These are phyloP conservation scores for Diaporthe velutina DNA, from an alignment of 2,329 filamentous ascomycete species.

Conservation along the genomic window DNA sequence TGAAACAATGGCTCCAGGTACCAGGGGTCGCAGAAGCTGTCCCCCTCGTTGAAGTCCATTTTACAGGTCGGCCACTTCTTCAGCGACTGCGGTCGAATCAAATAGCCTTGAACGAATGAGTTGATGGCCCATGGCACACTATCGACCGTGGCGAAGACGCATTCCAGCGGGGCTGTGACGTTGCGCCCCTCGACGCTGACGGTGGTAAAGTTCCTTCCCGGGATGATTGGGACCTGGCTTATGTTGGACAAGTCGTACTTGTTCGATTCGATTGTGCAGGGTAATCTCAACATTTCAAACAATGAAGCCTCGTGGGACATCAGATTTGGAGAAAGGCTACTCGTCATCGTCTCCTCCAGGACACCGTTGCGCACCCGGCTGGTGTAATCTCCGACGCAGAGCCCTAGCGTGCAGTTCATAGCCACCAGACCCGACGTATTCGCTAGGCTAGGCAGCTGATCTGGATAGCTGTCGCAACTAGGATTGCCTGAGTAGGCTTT, in stretches of 20 bases:
- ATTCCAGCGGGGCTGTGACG: neutral
- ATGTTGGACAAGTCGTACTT: neutral
- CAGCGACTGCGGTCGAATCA: too few species aligned
- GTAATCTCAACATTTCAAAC: neutral
- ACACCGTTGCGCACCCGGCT: neutral
- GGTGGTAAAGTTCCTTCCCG: neutral
- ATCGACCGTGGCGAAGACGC: neutral
- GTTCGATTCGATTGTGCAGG: neutral
- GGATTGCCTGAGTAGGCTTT: accelerated
- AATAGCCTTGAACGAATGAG: too few species aligned
- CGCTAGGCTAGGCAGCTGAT: neutral
- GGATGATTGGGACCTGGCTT: neutral
- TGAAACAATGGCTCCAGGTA: neutral
- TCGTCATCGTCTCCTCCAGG: neutral
- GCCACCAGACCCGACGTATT: neutral
- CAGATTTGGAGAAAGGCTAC: neutral
- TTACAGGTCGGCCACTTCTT: neutral
- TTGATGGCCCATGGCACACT: neutral
- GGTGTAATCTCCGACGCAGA: neutral
- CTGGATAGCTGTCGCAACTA: neutral
- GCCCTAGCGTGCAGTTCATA: neutral
- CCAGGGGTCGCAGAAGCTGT: neutral
- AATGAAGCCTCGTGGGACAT: too few species aligned
- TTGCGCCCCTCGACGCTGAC: neutral
- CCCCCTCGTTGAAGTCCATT: neutral